Conservation (phyloP, 2,329 filamentous ascomycete species). For the Phialemonium atrogriseum region DNA sequence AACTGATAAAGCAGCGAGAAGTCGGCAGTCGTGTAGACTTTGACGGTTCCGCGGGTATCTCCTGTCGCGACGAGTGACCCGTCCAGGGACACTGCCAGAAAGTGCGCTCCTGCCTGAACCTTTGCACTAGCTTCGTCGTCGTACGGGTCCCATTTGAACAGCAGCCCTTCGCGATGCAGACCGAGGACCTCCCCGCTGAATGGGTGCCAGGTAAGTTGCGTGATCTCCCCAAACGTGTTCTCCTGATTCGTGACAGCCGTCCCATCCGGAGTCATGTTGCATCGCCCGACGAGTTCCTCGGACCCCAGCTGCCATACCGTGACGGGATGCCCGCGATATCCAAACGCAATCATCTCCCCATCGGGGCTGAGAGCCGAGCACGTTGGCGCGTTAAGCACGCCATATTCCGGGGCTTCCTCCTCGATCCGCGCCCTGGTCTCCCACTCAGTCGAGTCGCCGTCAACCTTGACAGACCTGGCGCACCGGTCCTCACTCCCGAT, state of each 20-base stretch:
- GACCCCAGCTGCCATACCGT: conserved; percentile 19
- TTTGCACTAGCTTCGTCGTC: conserved; percentile 16
- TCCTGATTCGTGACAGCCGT: conserved; percentile 8
- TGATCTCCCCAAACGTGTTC: conserved; percentile 13
- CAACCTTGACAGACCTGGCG: conserved; percentile 11
- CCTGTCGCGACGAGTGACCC: conserved; percentile 20
- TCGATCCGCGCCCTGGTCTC: conserved; percentile 12
- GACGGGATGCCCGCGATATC: conserved; percentile 20
- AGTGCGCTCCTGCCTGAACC: conserved; percentile 11
- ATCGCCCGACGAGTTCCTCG: conserved; percentile 13
- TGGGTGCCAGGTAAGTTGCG: conserved; percentile 20
- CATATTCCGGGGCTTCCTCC: conserved; percentile 14
- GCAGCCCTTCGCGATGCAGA: conserved; percentile 19
- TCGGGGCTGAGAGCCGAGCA: conserved; percentile 20
- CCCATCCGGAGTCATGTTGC: conserved; percentile 4
- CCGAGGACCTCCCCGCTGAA: conserved; percentile 20
- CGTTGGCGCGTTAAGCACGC: conserved; percentile 16
- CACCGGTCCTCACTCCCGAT: conserved; percentile 15
- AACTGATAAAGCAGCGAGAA: conserved; percentile 19
- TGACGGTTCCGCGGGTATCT: conserved; percentile 16
- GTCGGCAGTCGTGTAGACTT: conserved; percentile 14
- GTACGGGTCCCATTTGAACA: conserved; percentile 27
- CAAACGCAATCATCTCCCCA: conserved; percentile 17
- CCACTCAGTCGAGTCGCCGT: conserved; percentile 11
- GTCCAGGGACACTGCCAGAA: conserved; percentile 16